phyloP scores from a whole-genome alignment of 352 stramenopile genomes.

The Lagenidium giganteum region DNA sequence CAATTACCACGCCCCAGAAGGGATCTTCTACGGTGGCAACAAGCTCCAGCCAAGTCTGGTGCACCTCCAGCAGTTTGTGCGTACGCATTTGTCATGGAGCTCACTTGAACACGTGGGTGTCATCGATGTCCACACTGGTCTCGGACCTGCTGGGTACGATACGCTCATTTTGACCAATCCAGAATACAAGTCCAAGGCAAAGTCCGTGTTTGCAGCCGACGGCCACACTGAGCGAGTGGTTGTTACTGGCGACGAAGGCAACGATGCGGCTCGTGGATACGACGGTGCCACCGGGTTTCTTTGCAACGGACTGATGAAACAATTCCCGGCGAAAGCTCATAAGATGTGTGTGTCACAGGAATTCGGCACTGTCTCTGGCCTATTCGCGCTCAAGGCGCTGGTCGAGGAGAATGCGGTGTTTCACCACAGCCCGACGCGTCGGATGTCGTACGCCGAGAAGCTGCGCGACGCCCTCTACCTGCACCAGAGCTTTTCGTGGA shows the following conservation, averaged over 20 bases:
- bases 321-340: slow-evolving; percentile 17
- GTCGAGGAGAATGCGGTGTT: slow-evolving; percentile 60
- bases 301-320: slow-evolving; percentile 28
- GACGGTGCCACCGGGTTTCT: slow-evolving; percentile 40
- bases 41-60: slow-evolving; percentile 62
- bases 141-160: slow-evolving; percentile 53
- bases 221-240: slow-evolving; percentile 15
- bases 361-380: slow-evolving; percentile 57
- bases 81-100: slow-evolving; percentile 37
- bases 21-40: slow-evolving; percentile 83
- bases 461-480: slow-evolving; percentile 78
- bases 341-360: slow-evolving; percentile 50
- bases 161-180: slow-evolving; percentile 49
- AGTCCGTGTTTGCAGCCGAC: neutral
- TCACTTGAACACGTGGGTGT: slow-evolving; percentile 42
- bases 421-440: slow-evolving; percentile 29
- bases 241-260: slow-evolving; percentile 19
- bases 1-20: slow-evolving; percentile 84
- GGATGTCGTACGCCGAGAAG: slow-evolving; percentile 51
- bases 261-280: slow-evolving; percentile 43
- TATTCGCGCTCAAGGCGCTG: slow-evolving; percentile 57
- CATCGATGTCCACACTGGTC: slow-evolving; percentile 93
- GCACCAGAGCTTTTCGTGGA: slow-evolving; percentile 58
- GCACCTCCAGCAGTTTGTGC: slow-evolving; percentile 58
- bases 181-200: too few species aligned